Evolutionary conservation across 2,329 filamentous ascomycete species (phyloP).

Genomic region (Neofusicoccum cordaticola): DNA sequence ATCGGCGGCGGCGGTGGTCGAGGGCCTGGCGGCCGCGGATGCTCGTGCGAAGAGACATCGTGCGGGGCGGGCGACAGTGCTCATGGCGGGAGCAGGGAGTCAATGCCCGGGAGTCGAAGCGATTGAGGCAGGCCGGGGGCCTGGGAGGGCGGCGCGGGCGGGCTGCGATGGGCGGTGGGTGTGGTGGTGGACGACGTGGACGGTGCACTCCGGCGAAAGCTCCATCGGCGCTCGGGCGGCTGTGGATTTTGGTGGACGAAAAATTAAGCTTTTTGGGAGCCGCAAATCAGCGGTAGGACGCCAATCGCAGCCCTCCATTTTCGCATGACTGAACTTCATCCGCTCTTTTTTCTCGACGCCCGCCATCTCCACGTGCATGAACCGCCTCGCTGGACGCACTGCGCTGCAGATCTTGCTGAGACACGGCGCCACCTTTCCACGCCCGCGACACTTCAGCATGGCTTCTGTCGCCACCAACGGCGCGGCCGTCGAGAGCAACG

Average conservation of each 20-base stretch:
- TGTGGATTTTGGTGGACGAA: conserved; percentile 3
- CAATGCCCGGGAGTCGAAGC: conserved; percentile 7
- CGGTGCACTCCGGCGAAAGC: background rate
- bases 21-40: conserved; percentile 23
- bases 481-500: conserved; percentile 31
- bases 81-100: conserved; percentile 33
- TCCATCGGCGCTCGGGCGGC: conserved; percentile 1
- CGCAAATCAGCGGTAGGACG: background rate
- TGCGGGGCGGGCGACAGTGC: conserved; percentile 38
- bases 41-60: conserved; percentile 40
- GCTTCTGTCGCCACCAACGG: conserved; percentile 31
- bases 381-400: background rate
- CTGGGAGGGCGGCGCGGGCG: background rate
- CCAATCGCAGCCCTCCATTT: conserved; percentile 5
- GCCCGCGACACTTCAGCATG: conserved; percentile 27
- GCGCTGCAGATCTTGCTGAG: background rate
- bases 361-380: background rate
- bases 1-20: conserved; percentile 18
- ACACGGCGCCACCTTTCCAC: background rate
- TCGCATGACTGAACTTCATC: conserved; percentile 2
- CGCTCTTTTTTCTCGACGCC: background rate
- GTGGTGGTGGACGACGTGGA: background rate
- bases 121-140: background rate
- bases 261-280: conserved; percentile 14
- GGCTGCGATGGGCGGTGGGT: background rate